Base-by-base conservation (phyloP, 1,139 yeast species). In the Suhomyces chickasaworum region DNA sequence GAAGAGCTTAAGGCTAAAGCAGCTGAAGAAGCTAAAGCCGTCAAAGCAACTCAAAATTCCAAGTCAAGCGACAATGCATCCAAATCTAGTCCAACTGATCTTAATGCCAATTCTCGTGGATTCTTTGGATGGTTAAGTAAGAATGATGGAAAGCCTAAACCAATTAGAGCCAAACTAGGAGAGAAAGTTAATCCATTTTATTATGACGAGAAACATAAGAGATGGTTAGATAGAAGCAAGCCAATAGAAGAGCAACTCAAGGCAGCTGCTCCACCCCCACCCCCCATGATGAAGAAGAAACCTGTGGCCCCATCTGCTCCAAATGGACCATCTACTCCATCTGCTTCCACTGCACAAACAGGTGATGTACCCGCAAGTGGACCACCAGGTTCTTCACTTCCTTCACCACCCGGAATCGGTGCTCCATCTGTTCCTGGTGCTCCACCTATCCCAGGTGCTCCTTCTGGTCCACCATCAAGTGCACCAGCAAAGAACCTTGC, bases 111-210 rank as follows among this genome's bases (percentile, higher is more conserved):
- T 18, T 34, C 43, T 4, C 41, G 49, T 9, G 67, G 83, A 10
- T 82, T 85, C 85, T 73, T 80, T 55, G 51, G 54, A 27, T 79
- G 83, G 77, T 65, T 75, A 22, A 68, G 71, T 8, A 70, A 66
- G 44, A 70, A 71, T 42, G 80, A 81, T 44, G 84, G 83, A 41
- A 84, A 81, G 47, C 86, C 87, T 36, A 88, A 86, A 60, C 88
- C 95, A 1, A 77, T 83, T 49, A 80, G 81, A 55, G 98, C 97
- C 29, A 90, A 93, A 58, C 70, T 93, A 52, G 99, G 99, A 8
- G 90, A 87, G 48, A 80, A 83, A 53, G 48, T 41, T 6, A 54
- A 53, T 40, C 58, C 58, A 39, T 86, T 93, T 58, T 81, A 81
- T 56, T 95, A 83, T 62, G 97, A 91, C 66, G 95, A 89, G 57